Base-by-base conservation (phyloP, 768 basidiomycete genomes). In the Leccinum disarticulatum region DNA sequence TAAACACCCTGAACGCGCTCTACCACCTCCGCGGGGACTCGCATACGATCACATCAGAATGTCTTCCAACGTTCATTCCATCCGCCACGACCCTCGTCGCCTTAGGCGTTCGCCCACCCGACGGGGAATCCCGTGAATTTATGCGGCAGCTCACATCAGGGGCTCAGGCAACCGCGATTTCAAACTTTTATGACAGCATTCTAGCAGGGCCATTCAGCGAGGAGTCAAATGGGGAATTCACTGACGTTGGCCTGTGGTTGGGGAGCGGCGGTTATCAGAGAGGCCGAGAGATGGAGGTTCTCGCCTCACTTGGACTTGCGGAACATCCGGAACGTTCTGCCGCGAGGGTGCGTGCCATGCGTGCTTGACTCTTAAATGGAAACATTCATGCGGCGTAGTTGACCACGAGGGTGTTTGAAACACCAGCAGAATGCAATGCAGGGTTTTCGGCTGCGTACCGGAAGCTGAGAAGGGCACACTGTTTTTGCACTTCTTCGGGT, bases 151-250 rank as follows among this genome's bases (percentile, higher is more conserved):
- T 86, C 53, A 79, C 77, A 4, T 60, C 66, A 14, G 65, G 70
- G 38, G 80, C 81, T 11, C 74, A 78, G 53, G 64, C 61, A 2
- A 71, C 78, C 2, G 81, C 84, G 13, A 50, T 67, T 38, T 56
- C 3, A 69, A 71, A 76, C 10, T 68, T 74, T 11, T 81, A 77
- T 65, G 80, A 81, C n/a, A 85, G 82, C 64, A 71, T 86, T 49
- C 76, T 86, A 13, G 80, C 79, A 0, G 84, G 85, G 3, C 76
- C 76, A 33, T 68, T 74, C n/a, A 83, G 79, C 61, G 85, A 87
- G 63, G 56, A 49, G 38, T 60, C 63, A 41, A 79, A 78, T 63
- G 84, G 85, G 60, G 84, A 87, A 51, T 81, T 75, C 46, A 79
- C 79, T 6, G 84, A 86, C 61, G 68, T 83, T 25, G 81, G 76